Base-by-base conservation (phyloP, 192 early-diverging fungal species). In the Podila horticola region DNA sequence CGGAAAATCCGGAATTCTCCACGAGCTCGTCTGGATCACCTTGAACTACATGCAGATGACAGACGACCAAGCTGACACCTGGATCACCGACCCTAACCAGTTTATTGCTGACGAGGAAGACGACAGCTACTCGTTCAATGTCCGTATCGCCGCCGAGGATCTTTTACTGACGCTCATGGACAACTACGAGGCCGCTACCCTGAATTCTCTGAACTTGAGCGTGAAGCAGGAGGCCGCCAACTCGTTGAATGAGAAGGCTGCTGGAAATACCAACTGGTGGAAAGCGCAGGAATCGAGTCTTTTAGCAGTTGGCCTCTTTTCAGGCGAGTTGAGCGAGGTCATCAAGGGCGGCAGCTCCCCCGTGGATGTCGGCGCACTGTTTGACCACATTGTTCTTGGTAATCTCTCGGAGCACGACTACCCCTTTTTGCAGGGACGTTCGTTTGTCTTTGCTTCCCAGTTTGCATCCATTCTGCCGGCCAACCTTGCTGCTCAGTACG, bases 21-120 rank as follows among this genome's bases (percentile, higher is more conserved):
- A 72, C 12, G 86, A 93, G 48, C 69, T 94, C 33, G 74, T 91
- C 20, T 86, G 83, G 71, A 86, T 87, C 15, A 77, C 88, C 15
- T 71, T 97, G 49, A 84, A 85, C 34, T 96, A 93, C 67, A 88
- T 93, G 83, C 94, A 95, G 69, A 95, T 98, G 74, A 95, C 94
- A 3, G 84, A 89, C 34, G 94, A 76, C 15, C 86, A 94, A 76
- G 87, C 84, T 3, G 93, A 93, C n/a, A 89, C 88, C 55, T 98
- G 97, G 97, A 82, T 86, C 7, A 82, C 87, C 36, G 95, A 98
- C 74, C 89, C 94, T 59, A 94, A 96, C 67, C 90, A 96, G 75
- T 97, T 91, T 74, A 91, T 98, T 34, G 93, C 94, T 24, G 97
- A 98, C 65, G 95, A 96, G 61, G 95, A 97, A 58, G 96, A 97